These are phyloP conservation scores for Colletotrichum filicis DNA, from an alignment of 2,329 filamentous ascomycete genomes.

Conservation along the genomic window DNA sequence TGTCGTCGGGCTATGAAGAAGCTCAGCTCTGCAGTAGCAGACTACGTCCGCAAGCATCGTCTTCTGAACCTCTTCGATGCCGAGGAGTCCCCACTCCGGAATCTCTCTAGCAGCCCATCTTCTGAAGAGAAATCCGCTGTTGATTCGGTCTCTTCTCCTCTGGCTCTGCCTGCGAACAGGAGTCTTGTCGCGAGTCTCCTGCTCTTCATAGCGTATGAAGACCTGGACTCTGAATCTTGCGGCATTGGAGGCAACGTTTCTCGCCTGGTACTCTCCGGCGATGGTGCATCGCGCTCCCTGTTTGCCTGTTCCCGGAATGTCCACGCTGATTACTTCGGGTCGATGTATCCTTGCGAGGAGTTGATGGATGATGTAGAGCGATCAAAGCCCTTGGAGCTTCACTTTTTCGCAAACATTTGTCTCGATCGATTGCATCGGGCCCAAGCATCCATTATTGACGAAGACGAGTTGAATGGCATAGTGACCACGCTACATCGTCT, in stretches of 20 bases:
- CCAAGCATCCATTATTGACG: background rate
- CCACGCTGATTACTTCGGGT: background rate
- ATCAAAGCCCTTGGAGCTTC: background rate
- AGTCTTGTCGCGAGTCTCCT: background rate
- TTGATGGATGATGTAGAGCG: background rate
- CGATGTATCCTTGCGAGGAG: background rate
- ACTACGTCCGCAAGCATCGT: background rate
- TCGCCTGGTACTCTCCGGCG: background rate
- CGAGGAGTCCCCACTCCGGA: rapidly evolving
- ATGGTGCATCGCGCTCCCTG: background rate
- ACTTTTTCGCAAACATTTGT: background rate
- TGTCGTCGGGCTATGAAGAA: background rate
- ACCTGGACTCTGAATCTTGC: background rate
- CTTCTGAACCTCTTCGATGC: background rate
- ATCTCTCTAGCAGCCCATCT: background rate
- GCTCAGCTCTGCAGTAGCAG: background rate
- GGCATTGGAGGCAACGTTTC: background rate
- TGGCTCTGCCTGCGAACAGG: background rate
- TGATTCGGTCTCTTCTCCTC: background rate
- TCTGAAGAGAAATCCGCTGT: background rate
- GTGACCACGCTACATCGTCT: too few species aligned
- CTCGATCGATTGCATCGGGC: background rate
- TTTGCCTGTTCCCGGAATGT: background rate
- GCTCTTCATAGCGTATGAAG: background rate
- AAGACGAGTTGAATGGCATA: background rate